Conservation (phyloP, 345 rosid genomes). For the Cardamine chenopodiifolia region DNA sequence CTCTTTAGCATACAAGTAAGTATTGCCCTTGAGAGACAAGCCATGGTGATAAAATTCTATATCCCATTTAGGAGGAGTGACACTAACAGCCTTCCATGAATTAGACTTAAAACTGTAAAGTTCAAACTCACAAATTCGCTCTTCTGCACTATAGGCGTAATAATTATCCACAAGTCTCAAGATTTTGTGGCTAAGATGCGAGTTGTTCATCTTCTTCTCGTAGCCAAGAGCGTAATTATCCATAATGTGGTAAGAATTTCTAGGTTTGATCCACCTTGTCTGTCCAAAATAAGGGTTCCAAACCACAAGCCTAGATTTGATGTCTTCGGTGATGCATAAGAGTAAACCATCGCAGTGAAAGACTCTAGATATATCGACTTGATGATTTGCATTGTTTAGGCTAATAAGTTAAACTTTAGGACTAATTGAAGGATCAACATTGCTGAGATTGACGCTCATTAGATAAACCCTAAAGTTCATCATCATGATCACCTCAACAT, state of each 20-base stretch:
- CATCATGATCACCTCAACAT: not conserved
- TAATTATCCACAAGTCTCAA: not conserved
- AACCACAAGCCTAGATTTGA: not conserved
- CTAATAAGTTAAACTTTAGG: not conserved
- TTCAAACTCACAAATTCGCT: not conserved
- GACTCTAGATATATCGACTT: not conserved
- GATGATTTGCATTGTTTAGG: not conserved
- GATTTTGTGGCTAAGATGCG: not conserved
- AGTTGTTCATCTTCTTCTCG: not conserved
- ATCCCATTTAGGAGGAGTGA: not conserved
- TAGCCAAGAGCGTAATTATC: not conserved
- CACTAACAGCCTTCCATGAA: not conserved
- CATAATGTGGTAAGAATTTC: not conserved
- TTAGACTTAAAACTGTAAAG: not conserved
- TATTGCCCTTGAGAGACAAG: not conserved
- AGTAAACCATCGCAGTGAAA: conserved; percentile 1
- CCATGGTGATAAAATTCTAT: not conserved
- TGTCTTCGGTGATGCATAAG: not conserved
- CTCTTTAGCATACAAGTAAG: not conserved
- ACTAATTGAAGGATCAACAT: not conserved
- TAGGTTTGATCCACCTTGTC: conserved; percentile 1
- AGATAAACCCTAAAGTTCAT: not conserved
- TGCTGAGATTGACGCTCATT: not conserved
- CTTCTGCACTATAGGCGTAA: not conserved
- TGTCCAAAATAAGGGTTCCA: conserved; percentile 1